Conservation (phyloP, 1,284 basidiomycete species). For the Lentinula novae-zelandiae region DNA sequence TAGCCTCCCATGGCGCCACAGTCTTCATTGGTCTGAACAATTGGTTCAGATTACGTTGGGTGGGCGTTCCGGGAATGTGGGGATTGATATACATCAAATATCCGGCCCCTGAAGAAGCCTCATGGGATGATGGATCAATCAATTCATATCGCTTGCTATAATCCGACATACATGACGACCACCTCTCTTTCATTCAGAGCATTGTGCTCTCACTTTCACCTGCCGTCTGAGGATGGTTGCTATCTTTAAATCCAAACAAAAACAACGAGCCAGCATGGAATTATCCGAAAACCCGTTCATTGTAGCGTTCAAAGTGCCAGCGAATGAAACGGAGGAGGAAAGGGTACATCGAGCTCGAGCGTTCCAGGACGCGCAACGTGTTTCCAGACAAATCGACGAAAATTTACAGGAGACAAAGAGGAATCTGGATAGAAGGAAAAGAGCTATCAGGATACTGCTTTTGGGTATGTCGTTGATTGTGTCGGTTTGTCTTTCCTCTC, state of each 20-base stretch:
- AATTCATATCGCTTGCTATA: not conserved
- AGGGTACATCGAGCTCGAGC: conserved; percentile 33
- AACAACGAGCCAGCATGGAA: not conserved
- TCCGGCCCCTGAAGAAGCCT: not conserved
- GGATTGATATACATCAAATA: not conserved
- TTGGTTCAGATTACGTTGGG: not conserved
- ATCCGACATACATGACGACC: not conserved
- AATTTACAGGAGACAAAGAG: conserved; percentile 48
- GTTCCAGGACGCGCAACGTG: conserved; percentile 41
- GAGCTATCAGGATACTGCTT: conserved; percentile 59
- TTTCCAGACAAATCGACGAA: conserved; percentile 56
- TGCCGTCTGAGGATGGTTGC: not conserved
- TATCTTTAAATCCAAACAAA: conserved; percentile 8
- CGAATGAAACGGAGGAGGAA: conserved; percentile 44
- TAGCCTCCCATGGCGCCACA: too few species aligned
- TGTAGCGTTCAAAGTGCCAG: conserved; percentile 28
- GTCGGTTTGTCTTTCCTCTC: not conserved
- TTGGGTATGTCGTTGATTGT: conserved; percentile 41
- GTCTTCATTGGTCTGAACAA: too few species aligned
- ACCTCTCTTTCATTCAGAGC: not conserved
- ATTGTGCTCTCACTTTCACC: not conserved
- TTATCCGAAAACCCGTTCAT: conserved; percentile 15
- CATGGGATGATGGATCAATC: not conserved
- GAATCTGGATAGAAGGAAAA: conserved; percentile 48
- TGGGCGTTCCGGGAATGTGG: not conserved